A percentile compares a stretch with the other conserved stretches of the same genome.
phyloP scores from a whole-genome alignment of 306 rosid genomes.

The Cercis canadensis region DNA sequence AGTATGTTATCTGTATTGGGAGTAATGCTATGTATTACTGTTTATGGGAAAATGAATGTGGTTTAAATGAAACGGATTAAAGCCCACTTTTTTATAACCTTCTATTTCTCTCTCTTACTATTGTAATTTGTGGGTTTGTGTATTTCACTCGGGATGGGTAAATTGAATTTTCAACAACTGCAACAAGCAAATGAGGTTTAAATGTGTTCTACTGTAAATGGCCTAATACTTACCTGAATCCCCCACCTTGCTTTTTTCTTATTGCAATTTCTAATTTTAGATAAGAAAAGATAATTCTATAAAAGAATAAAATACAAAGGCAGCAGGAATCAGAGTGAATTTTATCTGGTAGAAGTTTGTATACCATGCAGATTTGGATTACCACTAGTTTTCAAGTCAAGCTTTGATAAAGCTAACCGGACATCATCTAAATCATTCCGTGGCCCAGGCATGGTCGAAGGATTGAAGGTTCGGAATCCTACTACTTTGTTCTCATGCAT shows the following conservation, averaged over 20 bases:
- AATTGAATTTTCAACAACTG: not conserved
- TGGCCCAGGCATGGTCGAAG: conserved; percentile 93
- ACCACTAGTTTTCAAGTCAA: conserved; percentile 92
- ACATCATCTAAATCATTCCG: conserved; percentile 96
- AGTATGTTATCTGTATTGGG: conserved; percentile 52
- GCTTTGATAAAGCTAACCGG: conserved; percentile 96
- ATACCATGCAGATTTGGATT: conserved; percentile 76
- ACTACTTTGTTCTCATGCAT: conserved; percentile 23
- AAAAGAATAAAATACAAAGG: not conserved
- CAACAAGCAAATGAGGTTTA: no score
- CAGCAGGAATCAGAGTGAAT: not conserved
- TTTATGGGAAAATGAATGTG: conserved; percentile 1
- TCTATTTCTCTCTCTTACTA: no score
- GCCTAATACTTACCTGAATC: no score
- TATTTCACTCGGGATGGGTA: no score
- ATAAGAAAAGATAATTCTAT: no score
- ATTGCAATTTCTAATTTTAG: not conserved
- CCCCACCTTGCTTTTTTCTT: not conserved
- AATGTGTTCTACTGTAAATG: no score
- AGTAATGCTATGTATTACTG: not conserved
- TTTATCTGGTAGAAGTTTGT: conserved; percentile 23
- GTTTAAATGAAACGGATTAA: no score
- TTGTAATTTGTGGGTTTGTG: no score
- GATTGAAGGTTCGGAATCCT: conserved; percentile 68
- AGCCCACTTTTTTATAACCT: no score